Percentiles rank a stretch among this genome's conserved stretches.
phyloP scores from a whole-genome alignment of 495 filamentous ascomycete genomes.

The Hypoxylon fragiforme region DNA sequence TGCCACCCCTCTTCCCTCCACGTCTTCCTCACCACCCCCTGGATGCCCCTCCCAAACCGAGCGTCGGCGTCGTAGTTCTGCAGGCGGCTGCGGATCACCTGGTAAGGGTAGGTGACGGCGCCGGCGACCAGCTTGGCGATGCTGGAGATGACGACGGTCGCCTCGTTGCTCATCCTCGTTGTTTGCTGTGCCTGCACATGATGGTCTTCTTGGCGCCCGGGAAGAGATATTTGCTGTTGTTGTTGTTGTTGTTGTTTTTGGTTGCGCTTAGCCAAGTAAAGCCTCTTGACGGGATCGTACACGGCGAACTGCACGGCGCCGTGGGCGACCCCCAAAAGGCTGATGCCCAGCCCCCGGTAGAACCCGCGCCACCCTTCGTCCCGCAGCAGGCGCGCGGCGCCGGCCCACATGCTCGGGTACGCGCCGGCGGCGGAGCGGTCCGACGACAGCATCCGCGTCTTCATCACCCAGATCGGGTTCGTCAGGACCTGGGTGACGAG shows the following conservation, averaged over 20 bases:
- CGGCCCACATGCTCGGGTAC: constrained; percentile 75
- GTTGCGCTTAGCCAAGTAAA: constrained; percentile 52
- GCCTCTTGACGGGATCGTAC: constrained; percentile 81
- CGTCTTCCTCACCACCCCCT: constrained; percentile 71
- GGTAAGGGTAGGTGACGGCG: constrained; percentile 87
- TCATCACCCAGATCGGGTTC: constrained; percentile 98
- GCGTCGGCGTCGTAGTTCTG: constrained; percentile 82
- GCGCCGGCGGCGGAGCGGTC: constrained; percentile 72
- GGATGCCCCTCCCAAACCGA: constrained; percentile 66
- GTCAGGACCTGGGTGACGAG: constrained; percentile 75
- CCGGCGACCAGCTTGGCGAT: constrained; percentile 87
- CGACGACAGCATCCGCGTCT: constrained; percentile 93
- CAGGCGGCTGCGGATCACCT: constrained; percentile 82
- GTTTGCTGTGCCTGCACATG: constrained; percentile 15
- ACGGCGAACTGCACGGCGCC: constrained; percentile 95
- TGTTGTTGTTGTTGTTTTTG: too few relatives aligned
- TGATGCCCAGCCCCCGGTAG: constrained; percentile 80
- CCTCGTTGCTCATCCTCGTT: constrained; percentile 68
- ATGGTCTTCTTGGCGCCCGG: constrained; percentile 6
- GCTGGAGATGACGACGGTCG: constrained; percentile 76
- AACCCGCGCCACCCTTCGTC: constrained; percentile 77
- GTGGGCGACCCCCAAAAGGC: constrained; percentile 88
- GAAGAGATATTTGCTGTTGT: constrained; percentile 33
- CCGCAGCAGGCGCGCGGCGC: constrained; percentile 63
- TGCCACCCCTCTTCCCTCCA: constrained; percentile 76